phyloP scores from a whole-genome alignment of 352 stramenopile species.

The Phytophthora uliginosa region DNA sequence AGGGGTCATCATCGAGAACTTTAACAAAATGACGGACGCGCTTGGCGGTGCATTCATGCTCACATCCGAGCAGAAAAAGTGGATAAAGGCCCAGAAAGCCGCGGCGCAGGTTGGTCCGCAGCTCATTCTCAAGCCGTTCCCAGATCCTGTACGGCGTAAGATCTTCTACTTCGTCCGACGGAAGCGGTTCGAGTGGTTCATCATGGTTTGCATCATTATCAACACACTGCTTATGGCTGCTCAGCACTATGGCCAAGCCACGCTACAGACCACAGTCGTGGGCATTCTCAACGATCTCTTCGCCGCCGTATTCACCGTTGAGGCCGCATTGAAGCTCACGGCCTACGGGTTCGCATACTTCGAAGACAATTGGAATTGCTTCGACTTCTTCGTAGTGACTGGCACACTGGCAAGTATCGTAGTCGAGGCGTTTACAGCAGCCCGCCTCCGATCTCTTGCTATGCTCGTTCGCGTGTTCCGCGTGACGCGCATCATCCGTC shows the following conservation, averaged over 20 bases:
- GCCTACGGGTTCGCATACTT: slow-evolving; percentile 86
- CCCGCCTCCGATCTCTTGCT: slow-evolving; percentile 68
- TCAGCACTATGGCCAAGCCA: slow-evolving; percentile 85
- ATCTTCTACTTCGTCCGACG: slow-evolving; percentile 79
- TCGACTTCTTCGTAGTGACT: slow-evolving; percentile 86
- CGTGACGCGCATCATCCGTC: slow-evolving; percentile 84
- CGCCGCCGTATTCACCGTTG: slow-evolving; percentile 87
- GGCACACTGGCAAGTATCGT: slow-evolving; percentile 69
- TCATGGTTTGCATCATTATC: slow-evolving; percentile 92
- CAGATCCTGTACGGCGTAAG: slow-evolving; percentile 49
- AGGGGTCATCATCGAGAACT: slow-evolving; percentile 96
- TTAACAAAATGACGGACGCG: slow-evolving; percentile 89
- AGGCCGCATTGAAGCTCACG: slow-evolving; percentile 90
- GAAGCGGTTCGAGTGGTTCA: slow-evolving; percentile 86
- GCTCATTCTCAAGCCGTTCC: slow-evolving; percentile 60
- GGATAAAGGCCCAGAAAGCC: slow-evolving; percentile 82
- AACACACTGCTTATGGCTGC: slow-evolving; percentile 93
- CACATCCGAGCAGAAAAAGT: slow-evolving; percentile 91
- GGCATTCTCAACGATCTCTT: slow-evolving; percentile 87
- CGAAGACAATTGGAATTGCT: slow-evolving; percentile 86
- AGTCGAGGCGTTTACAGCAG: slow-evolving; percentile 53
- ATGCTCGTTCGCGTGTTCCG: slow-evolving; percentile 93
- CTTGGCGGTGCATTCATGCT: slow-evolving; percentile 77
- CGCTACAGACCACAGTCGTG: slow-evolving; percentile 57
- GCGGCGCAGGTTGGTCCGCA: slow-evolving; percentile 65